These are phyloP conservation scores for Penicillium glabrum DNA, from an alignment of 2,329 filamentous ascomycete genomes.

Conservation along the genomic window DNA sequence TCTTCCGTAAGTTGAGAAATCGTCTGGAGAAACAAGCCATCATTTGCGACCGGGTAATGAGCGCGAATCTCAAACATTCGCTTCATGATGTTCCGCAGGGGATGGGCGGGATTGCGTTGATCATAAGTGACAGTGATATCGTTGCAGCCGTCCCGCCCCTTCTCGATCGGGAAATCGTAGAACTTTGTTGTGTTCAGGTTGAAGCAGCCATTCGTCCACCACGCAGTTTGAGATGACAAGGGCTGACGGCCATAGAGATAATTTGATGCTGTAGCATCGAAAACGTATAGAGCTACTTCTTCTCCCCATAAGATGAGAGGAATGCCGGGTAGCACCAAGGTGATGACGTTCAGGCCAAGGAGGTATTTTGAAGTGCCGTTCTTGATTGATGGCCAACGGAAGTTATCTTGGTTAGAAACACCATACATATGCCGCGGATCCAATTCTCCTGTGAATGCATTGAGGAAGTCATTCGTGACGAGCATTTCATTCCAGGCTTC, in stretches of 20 bases:
- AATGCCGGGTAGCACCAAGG: slow-evolving; percentile 61
- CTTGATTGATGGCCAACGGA: slow-evolving; percentile 61
- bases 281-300: slow-evolving; percentile 63
- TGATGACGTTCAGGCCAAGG: slow-evolving; percentile 59
- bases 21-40: slow-evolving; percentile 56
- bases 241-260: slow-evolving; percentile 66
- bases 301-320: slow-evolving; percentile 64
- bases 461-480: slow-evolving; percentile 60
- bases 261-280: slow-evolving; percentile 64
- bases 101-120: slow-evolving; percentile 63
- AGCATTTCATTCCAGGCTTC: slow-evolving; percentile 59
- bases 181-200: slow-evolving; percentile 57
- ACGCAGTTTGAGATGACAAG: slow-evolving; percentile 61
- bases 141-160: slow-evolving; percentile 55
- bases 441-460: slow-evolving; percentile 60
- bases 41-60: slow-evolving; percentile 58
- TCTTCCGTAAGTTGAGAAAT: slow-evolving; percentile 58
- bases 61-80: slow-evolving; percentile 61
- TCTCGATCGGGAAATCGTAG: slow-evolving; percentile 57
- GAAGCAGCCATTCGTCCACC: slow-evolving; percentile 67
- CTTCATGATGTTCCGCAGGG: slow-evolving; percentile 61
- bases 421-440: slow-evolving; percentile 67
- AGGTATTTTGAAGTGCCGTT: slow-evolving; percentile 59
- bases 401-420: slow-evolving; percentile 65
- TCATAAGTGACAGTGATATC: slow-evolving; percentile 60